phyloP scores from a whole-genome alignment of 352 stramenopile genomes.

The Pythium dissotocum region DNA sequence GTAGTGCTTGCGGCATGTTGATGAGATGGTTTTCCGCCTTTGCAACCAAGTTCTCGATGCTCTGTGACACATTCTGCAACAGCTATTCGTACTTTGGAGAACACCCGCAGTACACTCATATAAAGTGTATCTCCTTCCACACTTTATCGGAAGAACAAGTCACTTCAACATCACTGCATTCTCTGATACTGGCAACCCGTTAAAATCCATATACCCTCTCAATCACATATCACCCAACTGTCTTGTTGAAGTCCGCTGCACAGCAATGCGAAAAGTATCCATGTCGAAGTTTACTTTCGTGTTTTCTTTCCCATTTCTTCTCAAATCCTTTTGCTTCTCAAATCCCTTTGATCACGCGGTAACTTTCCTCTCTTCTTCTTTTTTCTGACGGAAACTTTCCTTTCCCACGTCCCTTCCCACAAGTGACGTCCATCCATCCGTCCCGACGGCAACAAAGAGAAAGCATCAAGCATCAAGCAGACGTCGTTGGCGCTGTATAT shows the following conservation, averaged over 20 bases:
- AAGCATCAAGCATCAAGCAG: neutral
- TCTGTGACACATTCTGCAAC: conserved; percentile 4
- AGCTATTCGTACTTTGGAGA: conserved; percentile 19
- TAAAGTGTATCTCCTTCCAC: conserved; percentile 13
- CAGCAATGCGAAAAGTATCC: conserved; percentile 19
- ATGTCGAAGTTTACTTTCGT: conserved; percentile 8
- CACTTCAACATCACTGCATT: conserved; percentile 17
- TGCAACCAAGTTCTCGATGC: neutral
- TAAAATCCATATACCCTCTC: neutral
- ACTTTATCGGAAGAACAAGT: conserved; percentile 23
- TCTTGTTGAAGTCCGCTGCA: conserved; percentile 25
- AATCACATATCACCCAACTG: conserved; percentile 3
- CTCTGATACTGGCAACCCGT: neutral
- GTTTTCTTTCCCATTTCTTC: neutral
- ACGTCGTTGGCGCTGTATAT: conserved; percentile 2
- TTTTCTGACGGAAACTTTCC: neutral
- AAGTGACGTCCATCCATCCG: neutral
- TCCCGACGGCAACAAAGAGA: conserved; percentile 21
- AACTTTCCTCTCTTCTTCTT: neutral
- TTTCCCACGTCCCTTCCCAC: conserved; percentile 19
- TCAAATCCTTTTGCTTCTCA: neutral
- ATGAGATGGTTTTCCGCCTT: neutral
- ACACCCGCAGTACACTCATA: neutral
- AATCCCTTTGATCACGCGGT: neutral
- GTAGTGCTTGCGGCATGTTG: conserved; percentile 23